phyloP scores from a whole-genome alignment of 306 rosid genomes.

The Citrullus mucosospermus region DNA sequence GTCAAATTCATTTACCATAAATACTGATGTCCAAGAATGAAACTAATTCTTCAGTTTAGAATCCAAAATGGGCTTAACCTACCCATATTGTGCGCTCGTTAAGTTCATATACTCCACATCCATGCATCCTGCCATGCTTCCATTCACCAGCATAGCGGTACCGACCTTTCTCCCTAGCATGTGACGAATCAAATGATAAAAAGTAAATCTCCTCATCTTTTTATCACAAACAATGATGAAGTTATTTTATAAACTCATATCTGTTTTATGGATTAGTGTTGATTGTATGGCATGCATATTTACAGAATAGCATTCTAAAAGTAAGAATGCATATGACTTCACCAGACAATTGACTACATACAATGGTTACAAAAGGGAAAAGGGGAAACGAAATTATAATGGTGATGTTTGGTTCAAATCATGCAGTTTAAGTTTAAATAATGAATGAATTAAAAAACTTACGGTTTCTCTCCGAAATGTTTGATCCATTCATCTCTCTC shows the following conservation, averaged over 20 bases:
- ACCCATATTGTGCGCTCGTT: conserved; percentile 65
- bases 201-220: neutral
- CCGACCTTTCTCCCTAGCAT: conserved; percentile 83
- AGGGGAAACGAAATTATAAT: neutral
- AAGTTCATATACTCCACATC: conserved; percentile 79
- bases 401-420: neutral
- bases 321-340: neutral
- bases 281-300: neutral
- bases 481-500: conserved; percentile 68
- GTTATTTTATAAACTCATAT: neutral
- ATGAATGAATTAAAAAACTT: conserved; percentile 18
- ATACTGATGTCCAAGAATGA: neutral
- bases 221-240: neutral
- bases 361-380: neutral
- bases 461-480: conserved; percentile 69
- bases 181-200: neutral
- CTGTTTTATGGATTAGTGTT: neutral
- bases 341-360: neutral
- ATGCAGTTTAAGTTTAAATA: neutral
- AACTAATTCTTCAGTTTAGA: neutral
- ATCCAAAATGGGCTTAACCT: conserved; percentile 21
- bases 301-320: neutral
- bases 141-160: conserved; percentile 95
- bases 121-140: conserved; percentile 97
- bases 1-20: neutral